phyloP scores from a whole-genome alignment of 192 early-diverging fungal genomes.

The Powellomyces hirtus region DNA sequence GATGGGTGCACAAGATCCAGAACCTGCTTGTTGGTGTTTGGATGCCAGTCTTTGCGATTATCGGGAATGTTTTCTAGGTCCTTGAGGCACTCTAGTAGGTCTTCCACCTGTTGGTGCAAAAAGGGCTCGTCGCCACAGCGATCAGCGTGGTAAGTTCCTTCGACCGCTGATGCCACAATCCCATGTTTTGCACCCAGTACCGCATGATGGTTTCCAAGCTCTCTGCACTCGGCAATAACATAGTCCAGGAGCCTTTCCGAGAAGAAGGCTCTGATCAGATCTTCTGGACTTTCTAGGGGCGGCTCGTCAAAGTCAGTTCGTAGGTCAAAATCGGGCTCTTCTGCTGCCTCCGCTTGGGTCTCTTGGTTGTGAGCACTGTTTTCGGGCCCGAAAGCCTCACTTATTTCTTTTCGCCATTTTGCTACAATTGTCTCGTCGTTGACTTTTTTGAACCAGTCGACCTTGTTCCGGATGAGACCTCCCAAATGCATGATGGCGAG shows the following conservation, averaged over 20 bases:
- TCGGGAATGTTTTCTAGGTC: not conserved
- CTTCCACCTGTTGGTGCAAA: constrained; percentile 40
- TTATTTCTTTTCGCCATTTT: not conserved
- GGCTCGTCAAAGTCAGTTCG: no score
- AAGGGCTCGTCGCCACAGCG: constrained; percentile 28
- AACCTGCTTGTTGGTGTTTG: constrained; percentile 38
- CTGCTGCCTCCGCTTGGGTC: no score
- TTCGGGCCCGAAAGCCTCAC: no score
- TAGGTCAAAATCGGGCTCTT: no score
- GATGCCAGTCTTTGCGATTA: constrained; percentile 26
- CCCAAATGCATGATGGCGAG: not conserved
- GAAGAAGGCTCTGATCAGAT: not conserved
- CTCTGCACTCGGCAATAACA: constrained; percentile 42
- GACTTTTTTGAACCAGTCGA: not conserved
- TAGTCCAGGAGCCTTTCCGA: constrained; percentile 32
- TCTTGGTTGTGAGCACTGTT: no score
- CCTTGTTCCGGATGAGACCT: not conserved
- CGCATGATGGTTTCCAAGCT: no score
- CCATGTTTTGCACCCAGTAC: constrained; percentile 29
- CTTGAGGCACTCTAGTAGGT: constrained; percentile 20
- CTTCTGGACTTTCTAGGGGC: not conserved
- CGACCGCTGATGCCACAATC: constrained; percentile 23
- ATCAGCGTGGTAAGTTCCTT: constrained; percentile 39
- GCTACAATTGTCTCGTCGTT: not conserved
- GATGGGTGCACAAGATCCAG: constrained; percentile 58